Evolutionary conservation across 768 basidiomycete species (phyloP).

Genomic region (Kwoniella sp.): DNA sequence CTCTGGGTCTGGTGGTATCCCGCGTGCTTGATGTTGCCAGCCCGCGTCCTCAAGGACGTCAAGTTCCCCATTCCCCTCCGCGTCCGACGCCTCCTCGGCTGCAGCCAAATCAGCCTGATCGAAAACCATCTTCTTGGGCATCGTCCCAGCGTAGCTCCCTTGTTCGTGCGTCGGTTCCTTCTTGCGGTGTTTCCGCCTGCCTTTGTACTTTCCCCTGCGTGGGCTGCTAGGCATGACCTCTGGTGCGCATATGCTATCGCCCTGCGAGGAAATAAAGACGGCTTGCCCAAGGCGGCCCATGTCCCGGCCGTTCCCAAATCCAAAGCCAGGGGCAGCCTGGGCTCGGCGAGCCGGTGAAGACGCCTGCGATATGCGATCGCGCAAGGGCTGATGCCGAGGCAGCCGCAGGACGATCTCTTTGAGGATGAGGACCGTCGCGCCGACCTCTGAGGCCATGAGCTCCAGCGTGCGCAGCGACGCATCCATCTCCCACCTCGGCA

Average conservation of each 20-base stretch:
- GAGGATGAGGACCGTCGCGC: conserved; percentile 83
- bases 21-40: no score
- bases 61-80: not conserved
- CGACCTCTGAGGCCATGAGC: conserved; percentile 90
- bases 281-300: no score
- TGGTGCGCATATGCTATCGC: not conserved
- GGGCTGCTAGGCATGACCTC: not conserved
- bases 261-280: not conserved
- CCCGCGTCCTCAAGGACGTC: not conserved
- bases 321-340: no score
- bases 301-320: no score
- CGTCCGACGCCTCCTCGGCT: not conserved
- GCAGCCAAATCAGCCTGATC: not conserved
- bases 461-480: conserved; percentile 79
- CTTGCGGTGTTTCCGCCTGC: not conserved
- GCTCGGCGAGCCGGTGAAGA: not conserved
- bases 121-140: conserved; percentile 11
- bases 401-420: conserved; percentile 61
- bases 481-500: conserved; percentile 67
- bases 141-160: conserved; percentile 2
- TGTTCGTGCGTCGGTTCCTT: not conserved
- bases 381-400: no score
- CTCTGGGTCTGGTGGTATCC: conserved; percentile 1
- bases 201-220: not conserved
- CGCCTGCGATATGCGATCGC: no score